phyloP scores from a whole-genome alignment of 2,329 filamentous ascomycete genomes.

The Cryphonectria parasitica region DNA sequence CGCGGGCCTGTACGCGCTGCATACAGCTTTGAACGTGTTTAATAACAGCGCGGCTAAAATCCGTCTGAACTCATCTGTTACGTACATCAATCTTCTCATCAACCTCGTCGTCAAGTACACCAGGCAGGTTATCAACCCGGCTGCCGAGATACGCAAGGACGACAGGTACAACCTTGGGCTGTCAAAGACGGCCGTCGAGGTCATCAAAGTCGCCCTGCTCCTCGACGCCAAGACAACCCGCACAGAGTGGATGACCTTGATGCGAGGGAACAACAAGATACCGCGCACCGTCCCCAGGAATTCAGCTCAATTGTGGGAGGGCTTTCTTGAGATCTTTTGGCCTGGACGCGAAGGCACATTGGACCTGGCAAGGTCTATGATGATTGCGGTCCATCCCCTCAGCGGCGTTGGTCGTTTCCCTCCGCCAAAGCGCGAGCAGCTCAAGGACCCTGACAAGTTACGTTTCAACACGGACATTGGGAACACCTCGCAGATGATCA shows the following conservation, averaged over 20 bases:
- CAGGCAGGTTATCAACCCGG: slow-evolving; percentile 61
- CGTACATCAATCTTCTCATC: slow-evolving; percentile 67
- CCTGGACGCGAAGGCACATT: slow-evolving; percentile 56
- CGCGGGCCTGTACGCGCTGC: slow-evolving; percentile 65
- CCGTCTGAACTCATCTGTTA: slow-evolving; percentile 56
- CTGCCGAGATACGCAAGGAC: slow-evolving; percentile 52
- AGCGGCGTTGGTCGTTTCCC: slow-evolving; percentile 77
- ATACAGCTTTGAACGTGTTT: slow-evolving; percentile 61
- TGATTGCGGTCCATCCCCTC: slow-evolving; percentile 71
- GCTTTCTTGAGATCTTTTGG: slow-evolving; percentile 62
- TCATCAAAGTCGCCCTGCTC: slow-evolving; percentile 68
- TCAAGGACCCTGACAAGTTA: slow-evolving; percentile 52
- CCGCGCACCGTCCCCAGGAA: slow-evolving; percentile 71
- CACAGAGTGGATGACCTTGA: slow-evolving; percentile 69
- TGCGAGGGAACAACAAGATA: slow-evolving; percentile 59
- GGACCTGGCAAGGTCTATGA: slow-evolving; percentile 73
- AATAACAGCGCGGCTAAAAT: slow-evolving; percentile 49
- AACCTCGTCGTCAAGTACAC: slow-evolving; percentile 65
- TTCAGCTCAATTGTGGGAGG: slow-evolving; percentile 78
- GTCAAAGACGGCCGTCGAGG: slow-evolving; percentile 60
- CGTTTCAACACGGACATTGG: slow-evolving; percentile 77
- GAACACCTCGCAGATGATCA: slow-evolving; percentile 62
- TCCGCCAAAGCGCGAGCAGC: slow-evolving; percentile 52
- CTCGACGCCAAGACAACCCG: slow-evolving; percentile 73
- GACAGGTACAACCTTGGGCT: slow-evolving; percentile 55